These are phyloP conservation scores for Colletotrichum gigasporum DNA, from an alignment of 2,329 filamentous ascomycete genomes.

Conservation along the genomic window DNA sequence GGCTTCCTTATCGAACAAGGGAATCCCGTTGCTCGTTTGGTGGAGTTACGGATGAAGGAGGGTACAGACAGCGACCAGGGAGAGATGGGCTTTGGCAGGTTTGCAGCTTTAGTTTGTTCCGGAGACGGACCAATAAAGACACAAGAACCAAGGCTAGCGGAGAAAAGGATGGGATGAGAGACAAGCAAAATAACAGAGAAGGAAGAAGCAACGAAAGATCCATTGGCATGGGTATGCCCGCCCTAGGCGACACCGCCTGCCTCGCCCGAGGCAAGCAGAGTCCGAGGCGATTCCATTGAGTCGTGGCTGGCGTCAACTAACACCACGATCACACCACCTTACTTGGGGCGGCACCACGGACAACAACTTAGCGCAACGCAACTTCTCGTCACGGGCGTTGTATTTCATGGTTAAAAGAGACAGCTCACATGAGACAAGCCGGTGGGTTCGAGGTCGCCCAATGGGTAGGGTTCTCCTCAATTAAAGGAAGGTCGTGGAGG, in stretches of 20 bases:
- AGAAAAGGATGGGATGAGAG: constrained; percentile 12
- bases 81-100: constrained; percentile 1
- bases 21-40: background rate
- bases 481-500: background rate
- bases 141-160: background rate
- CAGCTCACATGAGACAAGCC: constrained; percentile 25
- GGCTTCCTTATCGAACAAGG: background rate
- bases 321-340: constrained; percentile 7
- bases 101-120: background rate
- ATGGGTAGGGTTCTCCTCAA: background rate
- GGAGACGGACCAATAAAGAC: constrained; percentile 17
- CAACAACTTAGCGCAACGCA: background rate
- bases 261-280: background rate
- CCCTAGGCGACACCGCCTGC: background rate
- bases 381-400: background rate
- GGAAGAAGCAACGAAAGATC: constrained; percentile 9
- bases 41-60: constrained; percentile 12
- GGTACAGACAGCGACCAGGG: background rate
- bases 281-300: background rate
- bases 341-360: background rate
- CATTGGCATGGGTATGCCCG: constrained; percentile 5
- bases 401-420: constrained; percentile 7
- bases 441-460: background rate
- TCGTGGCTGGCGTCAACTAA: background rate
- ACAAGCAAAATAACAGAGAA: background rate